phyloP scores from a whole-genome alignment of 2,329 filamentous ascomycete genomes.

The Phoma sp. region DNA sequence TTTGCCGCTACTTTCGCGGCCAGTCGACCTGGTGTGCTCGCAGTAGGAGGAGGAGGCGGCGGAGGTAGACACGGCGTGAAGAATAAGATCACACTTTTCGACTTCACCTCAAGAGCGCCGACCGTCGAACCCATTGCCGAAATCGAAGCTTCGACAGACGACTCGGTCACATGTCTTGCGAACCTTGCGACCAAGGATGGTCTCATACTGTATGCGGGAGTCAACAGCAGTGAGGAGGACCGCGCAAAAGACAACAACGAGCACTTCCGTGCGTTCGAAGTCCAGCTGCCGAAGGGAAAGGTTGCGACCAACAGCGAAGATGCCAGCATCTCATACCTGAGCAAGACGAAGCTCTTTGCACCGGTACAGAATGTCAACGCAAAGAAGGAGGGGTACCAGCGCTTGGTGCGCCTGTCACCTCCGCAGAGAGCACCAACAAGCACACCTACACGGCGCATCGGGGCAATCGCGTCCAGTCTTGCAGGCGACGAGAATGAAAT shows the following conservation, averaged over 20 bases:
- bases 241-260: conserved; percentile 79
- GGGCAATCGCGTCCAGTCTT: conserved; percentile 79
- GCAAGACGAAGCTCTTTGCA: conserved; percentile 60
- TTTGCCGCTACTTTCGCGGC: conserved; percentile 90
- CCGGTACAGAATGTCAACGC: conserved; percentile 43
- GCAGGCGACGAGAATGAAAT: conserved; percentile 75
- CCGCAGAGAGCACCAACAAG: conserved; percentile 53
- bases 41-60: conserved; percentile 88
- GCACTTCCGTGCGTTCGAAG: conserved; percentile 79
- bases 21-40: conserved; percentile 69
- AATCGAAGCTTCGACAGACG: conserved; percentile 82
- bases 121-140: conserved; percentile 68
- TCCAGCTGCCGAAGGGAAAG: conserved; percentile 62
- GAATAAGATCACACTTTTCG: conserved; percentile 79
- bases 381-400: conserved; percentile 66
- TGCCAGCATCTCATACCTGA: conserved; percentile 54
- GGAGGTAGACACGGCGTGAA: conserved; percentile 68
- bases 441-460: conserved; percentile 67
- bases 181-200: conserved; percentile 67
- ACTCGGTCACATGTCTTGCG: conserved; percentile 84
- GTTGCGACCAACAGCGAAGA: conserved; percentile 36
- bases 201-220: conserved; percentile 64
- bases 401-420: conserved; percentile 63
- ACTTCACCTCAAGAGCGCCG: conserved; percentile 71
- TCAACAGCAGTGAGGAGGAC: conserved; percentile 79